A percentile compares a stretch with the other conserved stretches of the same genome.
Conservation (phyloP, 129 eudicot species). For the Escallonia herrerae region DNA sequence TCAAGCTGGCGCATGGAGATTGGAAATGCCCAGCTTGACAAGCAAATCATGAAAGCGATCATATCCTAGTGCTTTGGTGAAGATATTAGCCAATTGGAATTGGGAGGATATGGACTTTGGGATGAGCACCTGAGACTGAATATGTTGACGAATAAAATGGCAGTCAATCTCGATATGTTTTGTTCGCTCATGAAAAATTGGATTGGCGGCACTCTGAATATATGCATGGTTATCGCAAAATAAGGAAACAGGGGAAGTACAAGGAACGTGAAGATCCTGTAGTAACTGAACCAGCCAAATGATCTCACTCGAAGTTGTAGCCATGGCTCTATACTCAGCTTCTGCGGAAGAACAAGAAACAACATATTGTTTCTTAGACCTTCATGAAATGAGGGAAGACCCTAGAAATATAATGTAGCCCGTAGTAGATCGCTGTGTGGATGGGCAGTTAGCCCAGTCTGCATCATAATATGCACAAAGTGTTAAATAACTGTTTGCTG, state of each 20-base stretch:
- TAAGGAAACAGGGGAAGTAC: not conserved
- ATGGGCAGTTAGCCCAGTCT: not conserved
- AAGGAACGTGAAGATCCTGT: too few species aligned
- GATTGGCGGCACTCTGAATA: not conserved
- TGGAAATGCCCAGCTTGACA: too few species aligned
- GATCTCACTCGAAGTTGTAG: not conserved
- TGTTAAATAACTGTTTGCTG: not conserved
- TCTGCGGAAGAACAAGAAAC: not conserved
- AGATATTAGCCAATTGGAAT: not conserved
- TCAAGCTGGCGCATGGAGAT: too few species aligned
- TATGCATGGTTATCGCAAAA: not conserved
- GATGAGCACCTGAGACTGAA: too few species aligned
- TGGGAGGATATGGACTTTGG: not conserved
- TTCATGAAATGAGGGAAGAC: not conserved
- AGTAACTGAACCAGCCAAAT: not conserved
- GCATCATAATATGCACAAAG: not conserved
- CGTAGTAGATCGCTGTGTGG: not conserved
- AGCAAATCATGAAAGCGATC: too few species aligned
- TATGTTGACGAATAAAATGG: too few species aligned
- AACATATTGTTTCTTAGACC: not conserved
- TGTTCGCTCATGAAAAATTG: too few species aligned
- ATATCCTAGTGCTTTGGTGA: not conserved
- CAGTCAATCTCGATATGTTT: not conserved
- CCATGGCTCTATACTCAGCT: not conserved
- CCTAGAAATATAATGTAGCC: not conserved